Evolutionary conservation across 805 yeast genomes (phyloP).

Genomic region (Cyberlindnera maclurae): DNA sequence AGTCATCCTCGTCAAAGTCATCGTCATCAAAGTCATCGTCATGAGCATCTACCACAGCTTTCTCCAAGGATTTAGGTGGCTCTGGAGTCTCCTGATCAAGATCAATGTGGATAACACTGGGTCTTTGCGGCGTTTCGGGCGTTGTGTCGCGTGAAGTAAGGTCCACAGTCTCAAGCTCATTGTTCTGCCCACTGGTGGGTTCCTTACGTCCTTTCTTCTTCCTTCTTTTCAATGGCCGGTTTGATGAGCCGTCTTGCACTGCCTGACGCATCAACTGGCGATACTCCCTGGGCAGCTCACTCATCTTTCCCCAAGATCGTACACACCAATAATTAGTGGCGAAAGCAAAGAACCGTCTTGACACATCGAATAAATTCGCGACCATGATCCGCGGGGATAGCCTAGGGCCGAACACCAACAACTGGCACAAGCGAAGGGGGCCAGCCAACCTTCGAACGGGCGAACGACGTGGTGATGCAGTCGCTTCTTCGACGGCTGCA

Average conservation of each 20-base stretch:
- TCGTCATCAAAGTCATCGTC: slow-evolving; percentile 32
- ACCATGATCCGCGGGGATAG: too few species aligned
- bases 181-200: not conserved
- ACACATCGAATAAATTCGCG: too few species aligned
- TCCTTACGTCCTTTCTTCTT: slow-evolving; percentile 3
- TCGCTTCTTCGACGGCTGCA: not conserved
- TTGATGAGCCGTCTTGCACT: slow-evolving; percentile 1
- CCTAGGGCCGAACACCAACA: too few species aligned
- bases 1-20: slow-evolving; percentile 18
- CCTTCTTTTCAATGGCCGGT: slow-evolving; percentile 14
- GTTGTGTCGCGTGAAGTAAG: slow-evolving; percentile 1
- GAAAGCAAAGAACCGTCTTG: too few species aligned
- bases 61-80: not conserved
- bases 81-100: slow-evolving; percentile 6
- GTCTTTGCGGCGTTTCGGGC: not conserved
- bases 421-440: too few species aligned
- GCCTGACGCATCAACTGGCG: slow-evolving; percentile 18
- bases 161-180: not conserved
- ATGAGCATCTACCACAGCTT: slow-evolving; percentile 13
- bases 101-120: slow-evolving; percentile 1
- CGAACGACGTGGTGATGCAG: too few species aligned
- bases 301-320: slow-evolving; percentile 3
- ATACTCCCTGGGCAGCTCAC: slow-evolving; percentile 19
- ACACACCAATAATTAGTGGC: not conserved
- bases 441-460: too few species aligned